Evolutionary conservation across 129 eudicot species (phyloP).

Genomic region (Helianthus annuus): DNA sequence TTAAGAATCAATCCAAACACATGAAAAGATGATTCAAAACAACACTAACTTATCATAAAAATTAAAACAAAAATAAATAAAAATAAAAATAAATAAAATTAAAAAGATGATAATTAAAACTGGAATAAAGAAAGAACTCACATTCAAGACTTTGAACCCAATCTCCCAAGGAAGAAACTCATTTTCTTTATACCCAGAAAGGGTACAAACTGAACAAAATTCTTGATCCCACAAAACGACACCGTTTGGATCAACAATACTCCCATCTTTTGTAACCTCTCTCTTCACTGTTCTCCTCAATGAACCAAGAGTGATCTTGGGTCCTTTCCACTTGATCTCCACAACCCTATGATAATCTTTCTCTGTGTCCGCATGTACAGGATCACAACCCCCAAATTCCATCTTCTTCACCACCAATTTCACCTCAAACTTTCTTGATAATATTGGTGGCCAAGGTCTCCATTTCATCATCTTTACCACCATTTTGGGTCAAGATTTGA

Average conservation of each 20-base stretch:
- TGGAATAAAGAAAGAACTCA: slow-evolving; percentile 33
- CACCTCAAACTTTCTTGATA: slow-evolving; percentile 68
- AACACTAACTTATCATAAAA: neutral
- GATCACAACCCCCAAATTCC: slow-evolving; percentile 35
- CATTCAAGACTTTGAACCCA: slow-evolving; percentile 65
- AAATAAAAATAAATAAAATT: neutral
- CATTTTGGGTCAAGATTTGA: slow-evolving; percentile 39
- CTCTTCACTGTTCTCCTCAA: slow-evolving; percentile 69
- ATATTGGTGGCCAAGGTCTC: slow-evolving; percentile 92
- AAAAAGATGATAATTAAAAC: neutral
- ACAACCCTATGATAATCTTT: slow-evolving; percentile 42
- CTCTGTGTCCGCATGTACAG: slow-evolving; percentile 44
- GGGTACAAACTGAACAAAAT: slow-evolving; percentile 54
- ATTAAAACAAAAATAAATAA: neutral
- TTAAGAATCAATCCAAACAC: slow-evolving; percentile 15
- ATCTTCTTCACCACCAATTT: slow-evolving; percentile 55
- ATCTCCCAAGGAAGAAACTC: slow-evolving; percentile 98
- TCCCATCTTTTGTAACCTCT: slow-evolving; percentile 47
- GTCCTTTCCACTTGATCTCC: slow-evolving; percentile 94
- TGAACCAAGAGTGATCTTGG: slow-evolving; percentile 63
- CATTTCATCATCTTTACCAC: slow-evolving; percentile 94
- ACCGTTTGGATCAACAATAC: slow-evolving; percentile 43
- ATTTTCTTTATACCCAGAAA: slow-evolving; percentile 73
- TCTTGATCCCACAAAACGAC: slow-evolving; percentile 85
- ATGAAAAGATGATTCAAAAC: slow-evolving; percentile 12